Percentiles rank a stretch among this genome's conserved stretches.
Evolutionary conservation across 2,329 filamentous ascomycete genomes (phyloP).

Genomic region (Orbilia oligospora): DNA sequence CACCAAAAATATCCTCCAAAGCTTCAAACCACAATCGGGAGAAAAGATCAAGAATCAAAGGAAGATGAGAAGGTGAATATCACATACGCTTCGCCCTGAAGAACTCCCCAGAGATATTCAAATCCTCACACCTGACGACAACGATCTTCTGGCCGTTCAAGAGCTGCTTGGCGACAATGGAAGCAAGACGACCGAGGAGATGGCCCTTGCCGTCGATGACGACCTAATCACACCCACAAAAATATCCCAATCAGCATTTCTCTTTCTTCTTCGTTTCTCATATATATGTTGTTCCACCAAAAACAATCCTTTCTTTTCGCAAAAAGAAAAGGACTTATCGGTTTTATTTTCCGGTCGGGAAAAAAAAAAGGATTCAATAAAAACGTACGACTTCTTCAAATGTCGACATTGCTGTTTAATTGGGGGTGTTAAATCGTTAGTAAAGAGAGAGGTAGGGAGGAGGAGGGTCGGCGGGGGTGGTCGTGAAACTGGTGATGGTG

Average conservation of each 20-base stretch:
- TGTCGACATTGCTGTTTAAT: slow-evolving; percentile 53
- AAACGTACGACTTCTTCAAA: slow-evolving; percentile 60
- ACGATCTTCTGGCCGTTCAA: slow-evolving; percentile 99
- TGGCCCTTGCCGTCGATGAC: slow-evolving; percentile 99
- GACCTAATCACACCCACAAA: slow-evolving; percentile 74
- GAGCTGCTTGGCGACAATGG: slow-evolving; percentile 98
- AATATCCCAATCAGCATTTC: slow-evolving; percentile 50
- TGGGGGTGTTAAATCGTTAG: slow-evolving; percentile 19
- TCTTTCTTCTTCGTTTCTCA: neutral
- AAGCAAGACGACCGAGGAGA: slow-evolving; percentile 98
- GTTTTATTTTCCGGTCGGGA: neutral
- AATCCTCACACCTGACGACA: slow-evolving; percentile 96
- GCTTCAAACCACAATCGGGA: neutral
- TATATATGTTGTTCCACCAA: slow-evolving; percentile 1
- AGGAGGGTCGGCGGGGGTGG: neutral
- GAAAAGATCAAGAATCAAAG: neutral
- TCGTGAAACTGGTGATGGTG: slow-evolving; percentile 18
- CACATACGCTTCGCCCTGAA: slow-evolving; percentile 99
- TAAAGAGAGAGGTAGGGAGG: neutral
- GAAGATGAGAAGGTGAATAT: slow-evolving; percentile 63
- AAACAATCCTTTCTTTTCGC: neutral
- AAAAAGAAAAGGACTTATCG: neutral
- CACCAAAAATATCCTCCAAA: neutral
- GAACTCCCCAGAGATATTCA: slow-evolving; percentile 99
- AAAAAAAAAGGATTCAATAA: neutral